Percentiles rank a stretch among this genome's conserved stretches.
Conservation (phyloP, 331 rosid genomes). For the Rosa hybrid region DNA sequence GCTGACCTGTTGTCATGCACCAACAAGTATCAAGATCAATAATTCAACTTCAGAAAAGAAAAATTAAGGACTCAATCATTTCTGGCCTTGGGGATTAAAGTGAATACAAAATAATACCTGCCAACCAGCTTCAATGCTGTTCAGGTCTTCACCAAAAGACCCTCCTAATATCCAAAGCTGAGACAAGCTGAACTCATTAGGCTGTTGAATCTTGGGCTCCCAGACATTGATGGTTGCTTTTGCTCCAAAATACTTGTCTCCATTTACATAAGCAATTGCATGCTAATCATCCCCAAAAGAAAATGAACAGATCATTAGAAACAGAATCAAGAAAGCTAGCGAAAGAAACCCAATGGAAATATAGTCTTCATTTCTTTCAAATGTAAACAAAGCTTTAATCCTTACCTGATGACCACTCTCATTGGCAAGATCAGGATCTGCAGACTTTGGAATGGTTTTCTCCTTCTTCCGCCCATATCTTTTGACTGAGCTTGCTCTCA, state of each 20-base stretch:
- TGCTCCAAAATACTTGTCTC: slow-evolving; percentile 93
- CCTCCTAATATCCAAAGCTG: slow-evolving; percentile 98
- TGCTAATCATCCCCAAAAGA: slow-evolving; percentile 50
- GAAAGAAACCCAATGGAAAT: not conserved
- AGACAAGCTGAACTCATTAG: slow-evolving; percentile 97
- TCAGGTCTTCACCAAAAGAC: slow-evolving; percentile 97
- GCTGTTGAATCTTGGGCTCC: slow-evolving; percentile 93
- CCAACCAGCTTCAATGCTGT: slow-evolving; percentile 99
- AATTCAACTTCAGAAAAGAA: not conserved
- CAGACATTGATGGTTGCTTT: slow-evolving; percentile 98
- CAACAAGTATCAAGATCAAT: not conserved
- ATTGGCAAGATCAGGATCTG: slow-evolving; percentile 85
- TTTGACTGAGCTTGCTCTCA: slow-evolving; percentile 87
- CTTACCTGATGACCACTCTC: slow-evolving; percentile 98
- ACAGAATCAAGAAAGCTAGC: not conserved
- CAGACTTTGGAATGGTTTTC: slow-evolving; percentile 77
- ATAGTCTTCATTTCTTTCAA: not conserved
- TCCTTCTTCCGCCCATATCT: slow-evolving; percentile 94
- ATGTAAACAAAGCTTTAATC: not conserved
- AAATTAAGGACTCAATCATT: not conserved
- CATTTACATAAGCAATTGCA: slow-evolving; percentile 95
- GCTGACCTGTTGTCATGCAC: slow-evolving; percentile 71
- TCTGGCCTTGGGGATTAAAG: not conserved
- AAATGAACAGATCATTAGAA: not conserved
- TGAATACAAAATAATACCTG: slow-evolving; percentile 52